A percentile compares a stretch with the other conserved stretches of the same genome.
Evolutionary conservation across 1,284 basidiomycete species (phyloP).

Genomic region (Agaricales sp.): DNA sequence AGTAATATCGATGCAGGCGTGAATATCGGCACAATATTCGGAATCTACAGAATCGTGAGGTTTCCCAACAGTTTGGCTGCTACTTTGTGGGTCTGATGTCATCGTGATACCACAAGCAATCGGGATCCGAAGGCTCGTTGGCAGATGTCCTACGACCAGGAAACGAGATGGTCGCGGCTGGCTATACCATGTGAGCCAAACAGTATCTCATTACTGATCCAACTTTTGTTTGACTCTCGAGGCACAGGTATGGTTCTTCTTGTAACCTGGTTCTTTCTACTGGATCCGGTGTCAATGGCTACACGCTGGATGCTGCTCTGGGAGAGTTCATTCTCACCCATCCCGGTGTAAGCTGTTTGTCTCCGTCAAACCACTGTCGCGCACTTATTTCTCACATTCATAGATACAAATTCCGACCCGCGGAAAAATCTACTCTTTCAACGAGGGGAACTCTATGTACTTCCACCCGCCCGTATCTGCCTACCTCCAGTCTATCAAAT

Average conservation of each 20-base stretch:
- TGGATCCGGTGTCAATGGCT: conserved; percentile 95
- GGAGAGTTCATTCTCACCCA: conserved; percentile 99
- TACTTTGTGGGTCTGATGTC: conserved; percentile 5
- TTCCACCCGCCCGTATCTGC: conserved; percentile 81
- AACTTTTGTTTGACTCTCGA: conserved; percentile 10
- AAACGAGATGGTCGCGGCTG: conserved; percentile 96
- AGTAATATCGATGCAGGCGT: conserved; percentile 99
- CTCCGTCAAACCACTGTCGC: conserved; percentile 1
- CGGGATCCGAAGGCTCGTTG: conserved; percentile 70
- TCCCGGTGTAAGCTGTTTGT: conserved; percentile 59
- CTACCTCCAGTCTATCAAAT: conserved; percentile 96
- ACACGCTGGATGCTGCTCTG: conserved; percentile 91
- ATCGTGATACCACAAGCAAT: conserved; percentile 33
- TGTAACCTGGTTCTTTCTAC: conserved; percentile 96
- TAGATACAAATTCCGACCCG: conserved; percentile 88
- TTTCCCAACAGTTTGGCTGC: conserved; percentile 5
- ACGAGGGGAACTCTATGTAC: conserved; percentile 96
- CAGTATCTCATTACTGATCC: conserved; percentile 6
- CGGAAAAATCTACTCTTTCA: conserved; percentile 99
- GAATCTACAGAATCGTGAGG: conserved; percentile 84
- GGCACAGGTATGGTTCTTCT: conserved; percentile 88
- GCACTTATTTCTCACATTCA: conserved; percentile 5
- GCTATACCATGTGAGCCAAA: conserved; percentile 78
- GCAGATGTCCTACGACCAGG: conserved; percentile 91
- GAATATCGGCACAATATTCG: conserved; percentile 99